Base-by-base conservation (phyloP, 129 eudicot genomes). In the Lonicera japonica region DNA sequence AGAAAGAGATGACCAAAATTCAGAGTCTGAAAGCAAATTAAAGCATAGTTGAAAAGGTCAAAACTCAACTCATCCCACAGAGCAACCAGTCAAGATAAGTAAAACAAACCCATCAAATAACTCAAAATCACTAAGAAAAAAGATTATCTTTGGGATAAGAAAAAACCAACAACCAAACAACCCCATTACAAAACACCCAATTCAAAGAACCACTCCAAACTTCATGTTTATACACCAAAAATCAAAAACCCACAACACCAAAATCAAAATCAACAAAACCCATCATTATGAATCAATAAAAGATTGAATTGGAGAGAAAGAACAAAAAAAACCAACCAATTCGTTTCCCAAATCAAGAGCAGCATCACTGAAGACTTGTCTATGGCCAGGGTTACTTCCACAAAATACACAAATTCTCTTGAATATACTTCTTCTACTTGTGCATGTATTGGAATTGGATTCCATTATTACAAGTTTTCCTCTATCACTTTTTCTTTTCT, bases 271-370 rank as follows among this genome's bases (percentile, higher is more conserved):
- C 0, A 19, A 12, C 1, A 4, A 25, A 34, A 25, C 21, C 21
- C 4, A 29, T 0, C 3, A 22, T 56, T 24, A 23, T 11, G 40
- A 56, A 22, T 56, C 54, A 20, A 36, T 53, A 58, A 50, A 36
- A 25, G 21, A 47, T 9, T 16, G 9, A 41, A 52, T 29, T 18
- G 21, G 16, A 69, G 8, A 54, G 66, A 21, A 54, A 16, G 11
- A 72, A 5, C 4, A 52, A 21, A 25, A 9, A 21, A 63, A 46
- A 74, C 75, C 60, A 46, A 90, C 97, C 90, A 90, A 70, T 78
- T 90, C 94, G 75, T 82, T 83, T 47, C 94, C 97, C 82, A 90
- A 73, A 22, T 87, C 76, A 82, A 77, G 58, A 82, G 97, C 94
- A 73, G 97, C 97, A 68, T 68, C 88, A 58, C 95, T 87, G 76